Evolutionary conservation across 139 green algal genomes (phyloP).

Genomic region (Tetratostichococcus sp.): DNA sequence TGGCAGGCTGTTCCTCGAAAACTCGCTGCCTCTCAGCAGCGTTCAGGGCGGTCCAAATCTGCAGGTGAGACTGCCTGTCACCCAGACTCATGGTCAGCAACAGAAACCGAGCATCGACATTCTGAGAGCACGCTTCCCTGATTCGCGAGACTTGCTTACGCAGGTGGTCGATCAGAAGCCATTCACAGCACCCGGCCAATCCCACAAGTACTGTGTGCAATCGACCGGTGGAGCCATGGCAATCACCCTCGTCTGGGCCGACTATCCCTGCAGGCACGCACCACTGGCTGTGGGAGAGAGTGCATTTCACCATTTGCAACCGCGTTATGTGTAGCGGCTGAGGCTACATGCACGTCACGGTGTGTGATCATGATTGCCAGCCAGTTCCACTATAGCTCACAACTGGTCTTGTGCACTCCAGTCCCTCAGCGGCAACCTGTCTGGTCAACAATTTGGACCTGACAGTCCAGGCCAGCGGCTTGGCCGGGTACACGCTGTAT

Average conservation of each 20-base stretch:
- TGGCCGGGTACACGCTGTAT: constrained; percentile 45
- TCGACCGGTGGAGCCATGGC: constrained; percentile 52
- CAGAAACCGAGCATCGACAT: too few relatives aligned
- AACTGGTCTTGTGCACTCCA: not conserved
- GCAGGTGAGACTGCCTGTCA: constrained; percentile 19
- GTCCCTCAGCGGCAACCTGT: constrained; percentile 9
- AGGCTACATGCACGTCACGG: constrained; percentile 33
- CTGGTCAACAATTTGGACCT: constrained; percentile 92
- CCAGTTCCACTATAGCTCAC: too few relatives aligned
- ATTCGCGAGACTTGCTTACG: not conserved
- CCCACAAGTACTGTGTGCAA: constrained; percentile 63
- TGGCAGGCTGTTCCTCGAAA: too few relatives aligned
- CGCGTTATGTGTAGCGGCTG: too few relatives aligned
- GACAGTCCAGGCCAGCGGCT: constrained; percentile 45
- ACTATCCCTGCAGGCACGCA: constrained; percentile 25
- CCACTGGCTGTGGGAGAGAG: too few relatives aligned
- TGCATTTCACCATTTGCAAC: too few relatives aligned
- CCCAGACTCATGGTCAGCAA: too few relatives aligned
- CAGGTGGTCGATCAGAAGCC: constrained; percentile 32
- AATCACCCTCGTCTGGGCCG: constrained; percentile 78
- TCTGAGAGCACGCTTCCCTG: too few relatives aligned
- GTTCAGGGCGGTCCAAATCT: constrained; percentile 7
- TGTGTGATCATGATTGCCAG: too few relatives aligned
- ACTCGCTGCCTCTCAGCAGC: too few relatives aligned
- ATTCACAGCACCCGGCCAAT: constrained; percentile 17